A percentile compares a stretch with the other conserved stretches of the same genome.
phyloP scores from a whole-genome alignment of 352 stramenopile species.

The Phytopythium delawarense region DNA sequence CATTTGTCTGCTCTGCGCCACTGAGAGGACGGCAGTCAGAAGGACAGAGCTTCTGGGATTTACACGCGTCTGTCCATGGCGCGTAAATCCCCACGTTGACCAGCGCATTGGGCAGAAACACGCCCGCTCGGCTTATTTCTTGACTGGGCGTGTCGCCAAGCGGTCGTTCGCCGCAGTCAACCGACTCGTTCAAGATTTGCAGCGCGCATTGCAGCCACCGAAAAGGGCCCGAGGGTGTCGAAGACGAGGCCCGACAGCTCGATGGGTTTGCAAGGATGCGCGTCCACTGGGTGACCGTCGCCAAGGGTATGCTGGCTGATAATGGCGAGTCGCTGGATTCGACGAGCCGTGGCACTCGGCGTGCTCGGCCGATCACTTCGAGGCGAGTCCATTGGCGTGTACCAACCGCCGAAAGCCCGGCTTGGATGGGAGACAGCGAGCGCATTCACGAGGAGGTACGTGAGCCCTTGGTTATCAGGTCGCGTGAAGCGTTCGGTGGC shows the following conservation, averaged over 20 bases:
- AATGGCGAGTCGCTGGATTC: background rate
- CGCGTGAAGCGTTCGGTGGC: too few species aligned
- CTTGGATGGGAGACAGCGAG: background rate
- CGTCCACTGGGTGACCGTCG: background rate
- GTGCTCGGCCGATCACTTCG: background rate
- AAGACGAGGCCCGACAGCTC: background rate
- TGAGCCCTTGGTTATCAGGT: too few species aligned
- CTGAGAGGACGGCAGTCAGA: too few species aligned
- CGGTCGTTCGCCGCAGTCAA: background rate
- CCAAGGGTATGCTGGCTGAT: too few species aligned
- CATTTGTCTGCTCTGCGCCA: too few species aligned
- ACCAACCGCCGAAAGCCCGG: too few species aligned
- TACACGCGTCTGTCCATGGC: too few species aligned
- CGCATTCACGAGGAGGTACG: too few species aligned
- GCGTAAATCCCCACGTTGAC: background rate
- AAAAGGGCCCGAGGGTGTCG: background rate
- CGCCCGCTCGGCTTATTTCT: background rate
- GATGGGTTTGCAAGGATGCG: too few species aligned
- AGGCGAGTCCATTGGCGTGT: too few species aligned
- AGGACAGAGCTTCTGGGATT: too few species aligned
- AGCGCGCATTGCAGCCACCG: background rate
- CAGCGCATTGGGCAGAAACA: background rate
- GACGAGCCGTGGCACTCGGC: background rate
- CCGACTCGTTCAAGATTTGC: background rate
- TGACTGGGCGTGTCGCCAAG: background rate